A percentile compares a stretch with the other conserved stretches of the same genome.
Conservation (phyloP, 805 yeast species). For the Kluyveromyces siamensis region DNA sequence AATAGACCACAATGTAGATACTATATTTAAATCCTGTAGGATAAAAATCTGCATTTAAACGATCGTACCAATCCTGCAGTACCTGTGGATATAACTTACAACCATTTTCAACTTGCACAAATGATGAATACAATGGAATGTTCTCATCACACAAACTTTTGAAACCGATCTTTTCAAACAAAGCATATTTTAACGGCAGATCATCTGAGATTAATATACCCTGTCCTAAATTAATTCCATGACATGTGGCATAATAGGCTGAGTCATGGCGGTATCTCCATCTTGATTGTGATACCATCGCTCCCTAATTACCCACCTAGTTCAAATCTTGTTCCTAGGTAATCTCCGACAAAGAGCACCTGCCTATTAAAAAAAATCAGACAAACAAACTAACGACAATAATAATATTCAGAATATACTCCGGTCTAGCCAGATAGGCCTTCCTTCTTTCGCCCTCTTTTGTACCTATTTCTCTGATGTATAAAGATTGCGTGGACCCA, state of each 20-base stretch:
- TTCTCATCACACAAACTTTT: constrained; percentile 27
- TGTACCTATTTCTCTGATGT: not conserved
- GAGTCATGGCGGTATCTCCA: not conserved
- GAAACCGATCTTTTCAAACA: constrained; percentile 18
- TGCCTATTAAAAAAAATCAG: too few species aligned
- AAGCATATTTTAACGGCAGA: constrained; percentile 7
- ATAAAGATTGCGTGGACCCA: not conserved
- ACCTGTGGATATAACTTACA: constrained; percentile 36
- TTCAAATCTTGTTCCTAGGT: too few species aligned
- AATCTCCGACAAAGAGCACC: too few species aligned
- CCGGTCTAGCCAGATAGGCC: too few species aligned
- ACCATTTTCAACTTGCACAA: constrained; percentile 20
- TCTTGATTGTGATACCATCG: not conserved
- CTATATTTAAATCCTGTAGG: constrained; percentile 44
- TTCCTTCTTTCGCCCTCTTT: not conserved
- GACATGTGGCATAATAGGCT: constrained; percentile 25
- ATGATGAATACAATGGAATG: constrained; percentile 30
- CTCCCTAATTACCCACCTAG: not conserved
- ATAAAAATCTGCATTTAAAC: constrained; percentile 24
- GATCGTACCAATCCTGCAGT: constrained; percentile 40
- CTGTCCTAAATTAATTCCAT: constrained; percentile 18
- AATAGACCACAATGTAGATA: constrained; percentile 52
- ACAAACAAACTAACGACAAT: not conserved
- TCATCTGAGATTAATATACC: constrained; percentile 27
- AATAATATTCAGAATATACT: too few species aligned